Evolutionary conservation across 805 yeast species (phyloP), one percentile per base, ranked within the genome.

Genomic region (Candida piceae): DNA sequence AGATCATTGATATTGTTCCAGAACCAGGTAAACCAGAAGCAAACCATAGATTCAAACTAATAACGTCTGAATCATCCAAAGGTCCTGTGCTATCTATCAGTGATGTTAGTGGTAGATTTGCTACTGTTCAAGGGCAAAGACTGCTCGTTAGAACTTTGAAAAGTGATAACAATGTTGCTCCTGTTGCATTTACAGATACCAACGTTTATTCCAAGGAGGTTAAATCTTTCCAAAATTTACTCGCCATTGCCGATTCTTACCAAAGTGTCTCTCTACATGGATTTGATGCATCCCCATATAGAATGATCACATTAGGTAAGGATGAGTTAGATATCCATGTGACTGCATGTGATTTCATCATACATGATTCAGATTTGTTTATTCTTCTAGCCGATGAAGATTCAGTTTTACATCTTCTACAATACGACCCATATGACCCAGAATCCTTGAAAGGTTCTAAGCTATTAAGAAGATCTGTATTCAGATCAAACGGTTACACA

Each of bases 171-270:
- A 73, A 79, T 28, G 86, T 87, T 4, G 87, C 84, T 21, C 96
- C 97, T 0, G 96, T 93, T 4, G 97, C 97, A 1, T 93, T 93
- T 52, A 68, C 81, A 37, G 97, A 93, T 56, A 74, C 88, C n/a
- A 76, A 88, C 1, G 76, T 88, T 0, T 86, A 76, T 57, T 77
- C 86, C 2, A 69, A 83, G 6, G 95, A 85, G 46, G 72, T 86
- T 12, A 89, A 89, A 60, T 71, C 88, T 45, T 77, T 87, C 55
- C 89, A 94, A 27, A 86, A 89, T 56, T 63, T 90, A 50, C 56
- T 90, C n/a, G 50, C 88, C 2, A 60, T 88, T 13, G 95, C 95
- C 15, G 98, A 93, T 58, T 66, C 85, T 0, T 69, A 78, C 60
- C 82, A 84, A 48, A 76, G 88, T 47, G 68, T 86, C 4, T 78